phyloP scores from a whole-genome alignment of 148 eudicot genomes.

The Persicaria tinctoria region DNA sequence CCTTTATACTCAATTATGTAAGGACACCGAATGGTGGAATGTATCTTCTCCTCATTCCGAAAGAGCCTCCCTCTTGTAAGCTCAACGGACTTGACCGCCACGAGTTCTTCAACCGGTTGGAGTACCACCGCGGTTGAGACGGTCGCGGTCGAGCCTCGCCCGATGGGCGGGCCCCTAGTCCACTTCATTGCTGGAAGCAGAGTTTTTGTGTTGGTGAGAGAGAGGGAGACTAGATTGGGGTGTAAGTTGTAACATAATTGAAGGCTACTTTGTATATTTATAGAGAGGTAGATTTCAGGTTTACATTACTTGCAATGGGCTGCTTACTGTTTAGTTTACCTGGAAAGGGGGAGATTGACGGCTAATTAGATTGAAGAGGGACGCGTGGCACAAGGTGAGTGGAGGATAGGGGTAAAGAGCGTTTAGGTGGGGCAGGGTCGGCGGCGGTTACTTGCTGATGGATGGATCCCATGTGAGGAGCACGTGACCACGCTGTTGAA shows the following conservation, averaged over 20 bases:
- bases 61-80: conserved; percentile 13
- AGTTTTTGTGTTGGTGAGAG: neutral
- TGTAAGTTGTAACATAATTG: no score
- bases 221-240: neutral
- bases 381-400: neutral
- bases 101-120: conserved; percentile 22
- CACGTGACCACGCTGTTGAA: conserved; percentile 2
- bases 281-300: neutral
- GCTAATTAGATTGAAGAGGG: neutral
- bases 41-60: conserved; percentile 20
- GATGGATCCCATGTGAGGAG: neutral
- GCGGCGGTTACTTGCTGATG: conserved; percentile 5
- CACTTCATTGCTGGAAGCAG: conserved; percentile 15
- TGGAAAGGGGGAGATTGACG: neutral
- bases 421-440: neutral
- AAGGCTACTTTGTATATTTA: neutral
- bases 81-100: conserved; percentile 44
- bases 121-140: conserved; percentile 31
- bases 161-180: conserved; percentile 40
- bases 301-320: neutral
- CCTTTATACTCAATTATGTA: conserved; percentile 29
- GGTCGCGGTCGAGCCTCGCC: conserved; percentile 49
- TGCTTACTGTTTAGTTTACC: neutral
- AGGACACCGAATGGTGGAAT: conserved; percentile 19
- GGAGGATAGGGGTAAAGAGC: neutral